These are phyloP conservation scores for Pyrenophora tritici-repentis DNA, from an alignment of 2,329 filamentous ascomycete species.

Conservation along the genomic window DNA sequence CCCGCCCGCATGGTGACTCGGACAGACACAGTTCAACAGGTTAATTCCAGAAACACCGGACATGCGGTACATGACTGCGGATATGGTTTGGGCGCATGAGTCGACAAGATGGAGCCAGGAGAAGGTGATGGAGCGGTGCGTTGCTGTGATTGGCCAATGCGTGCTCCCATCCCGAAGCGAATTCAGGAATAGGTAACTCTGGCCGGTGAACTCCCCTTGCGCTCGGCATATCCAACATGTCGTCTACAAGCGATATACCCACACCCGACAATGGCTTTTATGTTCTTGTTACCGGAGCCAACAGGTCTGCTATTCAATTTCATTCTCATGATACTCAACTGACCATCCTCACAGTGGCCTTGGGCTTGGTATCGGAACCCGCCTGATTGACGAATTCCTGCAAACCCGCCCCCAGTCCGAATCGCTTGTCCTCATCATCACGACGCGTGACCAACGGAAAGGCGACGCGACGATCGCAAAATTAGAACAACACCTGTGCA, in stretches of 20 bases:
- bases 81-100: background rate
- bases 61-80: too few relatives aligned
- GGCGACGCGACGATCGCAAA: conserved; percentile 70
- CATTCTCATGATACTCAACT: conserved; percentile 21
- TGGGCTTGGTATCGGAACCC: conserved; percentile 80
- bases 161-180: conserved; percentile 10
- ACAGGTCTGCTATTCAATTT: conserved; percentile 64
- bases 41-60: too few relatives aligned
- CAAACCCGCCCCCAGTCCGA: conserved; percentile 66
- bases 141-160: conserved; percentile 18
- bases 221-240: conserved; percentile 18
- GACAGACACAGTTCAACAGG: too few relatives aligned
- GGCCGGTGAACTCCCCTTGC: background rate
- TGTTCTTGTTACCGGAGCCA: conserved; percentile 81
- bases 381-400: conserved; percentile 89
- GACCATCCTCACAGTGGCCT: conserved; percentile 69
- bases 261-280: conserved; percentile 48
- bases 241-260: conserved; percentile 25
- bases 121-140: background rate
- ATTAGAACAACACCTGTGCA: conserved; percentile 66
- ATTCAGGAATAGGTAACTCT: conserved; percentile 16
- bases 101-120: background rate
- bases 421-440: conserved; percentile 79
- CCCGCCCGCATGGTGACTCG: too few relatives aligned
- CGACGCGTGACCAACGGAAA: conserved; percentile 77